Percentiles rank a stretch among this genome's conserved stretches.
phyloP scores from a whole-genome alignment of 257 asterid genomes.

The Mentha longifolia region DNA sequence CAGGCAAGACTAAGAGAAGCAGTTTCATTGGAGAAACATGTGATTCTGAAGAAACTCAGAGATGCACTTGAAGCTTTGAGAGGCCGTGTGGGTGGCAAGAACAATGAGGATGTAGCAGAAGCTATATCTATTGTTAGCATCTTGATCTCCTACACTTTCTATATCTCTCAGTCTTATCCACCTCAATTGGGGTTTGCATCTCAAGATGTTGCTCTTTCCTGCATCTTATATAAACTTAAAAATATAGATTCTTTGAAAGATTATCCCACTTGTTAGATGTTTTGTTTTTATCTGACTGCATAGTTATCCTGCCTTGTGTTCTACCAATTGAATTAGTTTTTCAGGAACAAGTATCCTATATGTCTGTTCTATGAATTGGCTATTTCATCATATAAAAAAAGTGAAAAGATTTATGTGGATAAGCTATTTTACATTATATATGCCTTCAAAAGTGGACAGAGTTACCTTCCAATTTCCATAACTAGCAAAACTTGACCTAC shows the following conservation, averaged over 20 bases:
- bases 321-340: too few species aligned
- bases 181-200: neutral
- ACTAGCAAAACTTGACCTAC: too few species aligned
- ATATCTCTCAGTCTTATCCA: neutral
- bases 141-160: conserved; percentile 11
- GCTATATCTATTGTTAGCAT: conserved; percentile 85
- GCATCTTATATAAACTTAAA: neutral
- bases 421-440: too few species aligned
- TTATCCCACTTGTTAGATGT: neutral
- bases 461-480: too few species aligned
- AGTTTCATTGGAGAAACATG: conserved; percentile 93
- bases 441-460: too few species aligned
- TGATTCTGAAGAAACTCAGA: conserved; percentile 88
- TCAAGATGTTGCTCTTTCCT: neutral
- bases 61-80: conserved; percentile 86
- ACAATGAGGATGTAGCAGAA: conserved; percentile 86
- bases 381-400: too few species aligned
- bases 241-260: neutral
- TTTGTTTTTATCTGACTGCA: neutral
- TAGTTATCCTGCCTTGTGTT: too few species aligned
- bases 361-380: too few species aligned
- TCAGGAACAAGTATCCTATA: too few species aligned
- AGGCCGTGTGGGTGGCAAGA: conserved; percentile 81
- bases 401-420: too few species aligned
- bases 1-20: conserved; percentile 95